Evolutionary conservation across 1,284 basidiomycete species (phyloP), one percentile per base, ranked within the genome.

Genomic region (Malassezia psittaci): DNA sequence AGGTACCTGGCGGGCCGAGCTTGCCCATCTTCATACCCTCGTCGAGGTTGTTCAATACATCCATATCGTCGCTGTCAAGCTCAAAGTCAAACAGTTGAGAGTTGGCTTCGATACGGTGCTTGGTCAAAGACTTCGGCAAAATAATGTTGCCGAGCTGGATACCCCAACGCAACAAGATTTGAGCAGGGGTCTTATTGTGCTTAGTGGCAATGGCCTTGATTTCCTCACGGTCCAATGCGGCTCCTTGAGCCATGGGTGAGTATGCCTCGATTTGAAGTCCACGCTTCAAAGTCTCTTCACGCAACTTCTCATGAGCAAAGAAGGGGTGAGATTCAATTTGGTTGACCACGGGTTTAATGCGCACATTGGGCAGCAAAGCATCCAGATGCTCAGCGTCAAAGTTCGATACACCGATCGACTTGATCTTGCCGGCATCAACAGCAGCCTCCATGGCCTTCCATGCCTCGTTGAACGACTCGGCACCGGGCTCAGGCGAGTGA

Each of bases 281-380:
- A 43, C 68, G 68, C 37, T 59, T 35, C 54, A 72, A 59, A 55
- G 64, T 69, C 48, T 64, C 63, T 58, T 67, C 65, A 24, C 68
- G 68, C 40, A 74, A 65, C 54, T 68, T 67, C 54, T 74, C 71
- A 60, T 71, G 64, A 35, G 66, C 66, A 53, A 72, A 72, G 65
- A 70, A 73, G 63, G 68, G 71, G 62, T 74, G 71, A 29, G 64
- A 67, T 60, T 72, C 69, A 56, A 71, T 72, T 65, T 72, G 71
- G 64, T 72, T 74, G 54, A 74, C 71, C 45, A 60, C 65, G 35
- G 71, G 69, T 61, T 71, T 69, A 65, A 72, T 70, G 57, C 67
- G 68, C 51, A 59, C 62, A 58, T 65, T 59, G 45, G 63, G 63
- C 21, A 73, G 61, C 5, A 73, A 62, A 52, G 70, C 63, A 57